Base-by-base conservation (phyloP, 306 rosid species). In the Rubus idaeus region DNA sequence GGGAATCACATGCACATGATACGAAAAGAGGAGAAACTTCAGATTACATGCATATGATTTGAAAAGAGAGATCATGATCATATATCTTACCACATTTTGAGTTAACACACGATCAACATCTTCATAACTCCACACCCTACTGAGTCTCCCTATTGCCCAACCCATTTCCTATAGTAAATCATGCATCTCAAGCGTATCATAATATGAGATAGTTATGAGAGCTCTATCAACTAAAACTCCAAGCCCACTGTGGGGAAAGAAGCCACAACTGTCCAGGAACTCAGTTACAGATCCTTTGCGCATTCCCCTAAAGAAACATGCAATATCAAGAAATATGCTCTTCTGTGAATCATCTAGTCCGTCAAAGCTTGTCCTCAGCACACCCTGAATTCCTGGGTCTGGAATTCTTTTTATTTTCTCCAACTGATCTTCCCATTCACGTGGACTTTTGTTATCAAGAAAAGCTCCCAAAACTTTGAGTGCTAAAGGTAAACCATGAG, bases 271-370 rank as follows among this genome's bases (percentile, higher is more conserved):
- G 6, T 79, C 70, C 5, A 79, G 69, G 4, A 81, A 51, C 10
- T 71, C 51, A 11, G 30, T 60, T 0, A 79, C 85, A 68, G 37
- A 26, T 17, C 71, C 79, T 21, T 3, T 20, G 16, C 21, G 10
- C 73, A 51, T 70, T 65, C 86, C 86, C 12, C 82, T 79, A 52
- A 88, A 88, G 80, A 83, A 83, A 71, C 89, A 85, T 12, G 30
- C 30, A 3, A 56, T 20, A 20, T 56, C 61, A 7, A 56, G 0
- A 20, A 56, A n/a, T 56, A 56, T 56, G 30, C 20, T 3, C 30
- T 56, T 56, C 12, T 20, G 3, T 0, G 0, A 3, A 0, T 56
- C 13, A 3, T 56, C 13, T 21, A 56, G 9, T 56, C 61, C 61
- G 0, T 56, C 13, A 56, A 2, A 20, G 61, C 61, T 56, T n/a